Base-by-base conservation (phyloP, 1,139 yeast genomes). In the Pichia sp. region DNA sequence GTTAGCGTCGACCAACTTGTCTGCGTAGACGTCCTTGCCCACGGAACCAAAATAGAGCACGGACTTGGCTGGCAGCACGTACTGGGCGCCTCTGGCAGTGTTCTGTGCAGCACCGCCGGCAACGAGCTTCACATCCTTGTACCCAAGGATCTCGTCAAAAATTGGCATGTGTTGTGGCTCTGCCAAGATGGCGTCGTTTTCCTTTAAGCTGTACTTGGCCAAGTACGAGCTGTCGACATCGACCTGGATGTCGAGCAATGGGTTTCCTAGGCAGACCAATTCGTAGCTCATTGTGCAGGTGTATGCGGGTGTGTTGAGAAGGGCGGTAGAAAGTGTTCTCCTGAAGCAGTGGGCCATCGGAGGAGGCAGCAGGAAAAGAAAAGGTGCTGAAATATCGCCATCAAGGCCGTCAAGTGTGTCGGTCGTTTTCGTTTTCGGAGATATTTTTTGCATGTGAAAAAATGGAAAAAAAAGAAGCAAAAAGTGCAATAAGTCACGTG, bases 41-140 rank as follows among this genome's bases (percentile, higher is more conserved):
- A 92, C 99, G 55, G 96, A 85, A 54, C 99, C 99, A 69, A 93
- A 90, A 79, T 95, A 93, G 54, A 86, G 87, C 52, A 93, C 99
- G 36, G 95, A 84, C 66, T 84, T 73, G 50, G 78, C 74, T 57
- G 98, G 97, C 56, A 95, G 79, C 61, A 90, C 75, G 75, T 90
- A 92, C 70, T 93, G 97, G 53, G 98, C 98, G 69, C 97, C 99
- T 76, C 99, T 85, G 57, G 99, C 97, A 61, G 99, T 85, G 77
- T 93, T 93, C 77, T 93, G 99, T 58, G 98, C 99, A 65, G 99
- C 99, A 71, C 99, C 99, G 64, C 99, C 99, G 59, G 99, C 99
- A 64, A 93, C 82, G 61, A 84, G 75, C 68, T 83, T 81, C 63
- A 88, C 84, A 59, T 78, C 82, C 46, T 80, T 76, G 70, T 76